A percentile compares a stretch with the other conserved stretches of the same genome.
Evolutionary conservation across 257 asterid species (phyloP).

Genomic region (Petunia axillaris): DNA sequence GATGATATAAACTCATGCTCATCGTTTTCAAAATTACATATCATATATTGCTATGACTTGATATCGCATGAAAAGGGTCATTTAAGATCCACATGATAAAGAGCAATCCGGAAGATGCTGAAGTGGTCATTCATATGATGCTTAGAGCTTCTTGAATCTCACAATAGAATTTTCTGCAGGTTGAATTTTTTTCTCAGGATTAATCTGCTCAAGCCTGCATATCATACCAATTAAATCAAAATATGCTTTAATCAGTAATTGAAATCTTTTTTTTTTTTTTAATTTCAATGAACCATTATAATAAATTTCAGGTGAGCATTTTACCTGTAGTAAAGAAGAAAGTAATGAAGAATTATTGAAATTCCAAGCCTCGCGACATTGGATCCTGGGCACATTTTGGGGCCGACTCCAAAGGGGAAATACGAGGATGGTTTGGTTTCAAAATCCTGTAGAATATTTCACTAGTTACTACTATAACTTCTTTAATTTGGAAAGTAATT

Average conservation of each 20-base stretch:
- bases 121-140: neutral
- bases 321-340: neutral
- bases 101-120: neutral
- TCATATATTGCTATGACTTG: no score
- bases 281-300: no score
- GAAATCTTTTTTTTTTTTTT: neutral
- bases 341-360: slow-evolving; percentile 2
- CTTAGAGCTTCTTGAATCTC: neutral
- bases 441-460: neutral
- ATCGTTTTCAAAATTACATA: neutral
- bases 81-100: no score
- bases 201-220: neutral
- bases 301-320: neutral
- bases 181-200: neutral
- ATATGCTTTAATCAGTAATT: neutral
- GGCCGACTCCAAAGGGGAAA: neutral
- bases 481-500: neutral
- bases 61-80: no score
- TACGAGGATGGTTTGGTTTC: neutral
- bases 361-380: neutral
- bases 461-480: no score
- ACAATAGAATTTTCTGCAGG: neutral
- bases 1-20: neutral
- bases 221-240: neutral
- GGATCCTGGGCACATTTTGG: slow-evolving; percentile 2